phyloP scores from a whole-genome alignment of 2,329 filamentous ascomycete genomes.

The Fusarium penzigii region DNA sequence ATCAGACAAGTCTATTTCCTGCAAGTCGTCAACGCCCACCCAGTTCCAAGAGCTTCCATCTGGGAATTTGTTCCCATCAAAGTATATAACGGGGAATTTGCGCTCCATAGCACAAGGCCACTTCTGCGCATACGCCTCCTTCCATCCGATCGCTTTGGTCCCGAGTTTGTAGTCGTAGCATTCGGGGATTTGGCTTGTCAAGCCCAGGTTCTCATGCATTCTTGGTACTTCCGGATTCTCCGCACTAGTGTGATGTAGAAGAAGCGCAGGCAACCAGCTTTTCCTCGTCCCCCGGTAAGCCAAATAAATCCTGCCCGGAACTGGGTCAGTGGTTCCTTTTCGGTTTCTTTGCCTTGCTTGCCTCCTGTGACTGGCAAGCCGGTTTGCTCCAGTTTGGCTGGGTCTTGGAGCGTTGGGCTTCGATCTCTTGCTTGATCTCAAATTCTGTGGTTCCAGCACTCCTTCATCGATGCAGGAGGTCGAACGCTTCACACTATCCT shows the following conservation, averaged over 20 bases:
- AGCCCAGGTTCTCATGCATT: slow-evolving; percentile 2
- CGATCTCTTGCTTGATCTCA: neutral
- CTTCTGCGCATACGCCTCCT: neutral
- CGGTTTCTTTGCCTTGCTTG: slow-evolving; percentile 1
- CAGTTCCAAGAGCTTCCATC: neutral
- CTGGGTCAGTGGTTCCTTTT: neutral
- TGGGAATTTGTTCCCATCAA: neutral
- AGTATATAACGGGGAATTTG: slow-evolving; percentile 4
- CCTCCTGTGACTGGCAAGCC: neutral
- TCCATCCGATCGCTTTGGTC: neutral
- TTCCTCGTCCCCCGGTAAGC: slow-evolving; percentile 5
- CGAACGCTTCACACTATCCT: neutral
- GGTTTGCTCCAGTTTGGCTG: neutral
- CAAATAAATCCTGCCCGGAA: slow-evolving; percentile 1
- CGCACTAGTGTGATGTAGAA: slow-evolving; percentile 1
- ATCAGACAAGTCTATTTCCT: slow-evolving; percentile 1
- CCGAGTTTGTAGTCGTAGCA: slow-evolving; percentile 3
- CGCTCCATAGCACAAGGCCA: neutral
- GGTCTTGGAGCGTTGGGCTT: neutral
- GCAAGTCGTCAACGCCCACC: neutral
- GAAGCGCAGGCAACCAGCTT: slow-evolving; percentile 4
- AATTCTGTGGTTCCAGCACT: neutral
- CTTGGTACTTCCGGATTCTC: neutral
- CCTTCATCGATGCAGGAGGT: neutral
- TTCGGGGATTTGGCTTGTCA: slow-evolving; percentile 2